Base-by-base conservation (phyloP, 106 monocot genomes). In the Chionographis japonica region DNA sequence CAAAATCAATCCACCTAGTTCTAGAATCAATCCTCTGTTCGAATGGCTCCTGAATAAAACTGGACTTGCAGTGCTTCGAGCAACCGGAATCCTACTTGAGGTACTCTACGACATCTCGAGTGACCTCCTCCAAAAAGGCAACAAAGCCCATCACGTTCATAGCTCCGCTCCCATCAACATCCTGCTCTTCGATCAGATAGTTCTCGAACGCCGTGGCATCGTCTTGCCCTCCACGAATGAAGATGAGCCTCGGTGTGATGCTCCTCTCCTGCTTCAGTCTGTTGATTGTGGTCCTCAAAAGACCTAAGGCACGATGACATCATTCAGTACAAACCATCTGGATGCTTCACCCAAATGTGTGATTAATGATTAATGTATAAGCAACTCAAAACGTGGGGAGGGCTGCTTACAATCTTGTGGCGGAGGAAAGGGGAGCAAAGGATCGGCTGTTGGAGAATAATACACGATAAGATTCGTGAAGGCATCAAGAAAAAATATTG, bases 141-240 rank as follows among this genome's bases (percentile, higher is more conserved):
- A 88, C 94, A 72, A 95, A 86, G 12, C 94, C 94, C 61, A 70
- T 66, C 8, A 57, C 58, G 36, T 75, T 83, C 12, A 17, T 39
- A 52, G 72, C 60, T 14, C 65, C 87, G 8, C 62, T 35, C 38
- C 97, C 97, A 68, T 92, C 82, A 51, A 92, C 83, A 61, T 92
- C 82, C 71, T 97, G 97, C 63, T 97, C 97, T 71, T 97, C 97
- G 40, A 97, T 89, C 6, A 97, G 86, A 77, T 87, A 87, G 51
- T 72, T 92, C 56, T 97, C 97, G 43, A 97, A 97, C 11, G 58
- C 16, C 8, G 80, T 66, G 18, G 92, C 68, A 78, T 97, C 97
- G 17, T 97, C 92, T 8, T 87, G 82, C 10, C 92, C 92, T 12
- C 97, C 97, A 12, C 79, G 86, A 12, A 97, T 87, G 16, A 97